Evolutionary conservation across 495 filamentous ascomycete species (phyloP), one percentile per base, ranked within the genome.

Genomic region (Talaromyces adpressus): DNA sequence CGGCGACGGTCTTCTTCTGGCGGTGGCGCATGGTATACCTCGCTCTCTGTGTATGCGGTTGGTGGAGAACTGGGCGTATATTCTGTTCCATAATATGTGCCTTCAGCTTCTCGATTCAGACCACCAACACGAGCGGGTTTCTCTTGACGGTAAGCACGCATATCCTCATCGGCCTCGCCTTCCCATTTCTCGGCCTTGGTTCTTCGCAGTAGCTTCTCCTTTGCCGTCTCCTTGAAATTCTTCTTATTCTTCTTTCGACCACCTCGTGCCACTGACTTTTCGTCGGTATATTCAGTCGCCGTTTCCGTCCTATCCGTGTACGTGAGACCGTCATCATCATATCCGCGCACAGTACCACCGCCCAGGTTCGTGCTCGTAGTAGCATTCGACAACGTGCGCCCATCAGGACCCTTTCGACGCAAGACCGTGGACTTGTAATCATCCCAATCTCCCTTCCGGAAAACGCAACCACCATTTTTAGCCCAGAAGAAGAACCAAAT

Each of bases 401-500:
- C 92, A 76, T 97, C 91, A 6, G 91, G 91, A 0, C 92, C 92
- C 73, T 91, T 93, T 60, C 93, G 88, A 32, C 94, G 87, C n/a
- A 98, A 77, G 11, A 98, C 95, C 0, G 95, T 97, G 4, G 89
- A 89, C 72, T 97, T 97, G 84, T 98, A 98, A 66, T 98, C 94
- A 1, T 96, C 93, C 94, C 94, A 98, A 75, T 98, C 94, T 57
- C 84, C 80, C 62, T 91, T 77, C 18, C 81, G 82, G 82, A 90
- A 98, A 63, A 87, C 75, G 77, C 97, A 97, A 2, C 94, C 95
- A 67, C 93, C 95, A 71, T 97, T 94, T 76, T 89, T 92, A 61
- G 92, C 92, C 89, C 89, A 95, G 84, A 98, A 96, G 82, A 98
- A 98, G 79, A 98, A 96, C 94, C 94, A 98, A 65, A 97, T 90